Evolutionary conservation across 306 rosid genomes (phyloP).

Genomic region (Vigna reflexopilosa): DNA sequence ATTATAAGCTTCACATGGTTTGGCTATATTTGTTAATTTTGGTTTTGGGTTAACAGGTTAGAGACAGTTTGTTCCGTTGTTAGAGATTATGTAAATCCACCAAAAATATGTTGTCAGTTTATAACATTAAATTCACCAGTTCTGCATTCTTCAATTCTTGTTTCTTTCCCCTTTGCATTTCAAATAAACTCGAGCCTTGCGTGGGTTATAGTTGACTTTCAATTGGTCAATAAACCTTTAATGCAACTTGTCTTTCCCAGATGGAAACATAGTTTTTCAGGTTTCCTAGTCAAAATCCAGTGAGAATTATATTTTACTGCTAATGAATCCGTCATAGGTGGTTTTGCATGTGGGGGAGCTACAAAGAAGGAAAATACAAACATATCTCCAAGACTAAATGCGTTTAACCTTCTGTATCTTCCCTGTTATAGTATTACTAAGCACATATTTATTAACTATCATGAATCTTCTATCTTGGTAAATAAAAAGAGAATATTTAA

Average conservation of each 20-base stretch:
- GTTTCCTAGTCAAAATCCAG: conserved; percentile 20
- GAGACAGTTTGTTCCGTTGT: conserved; percentile 42
- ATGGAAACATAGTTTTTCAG: background rate
- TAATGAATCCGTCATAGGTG: conserved; percentile 42
- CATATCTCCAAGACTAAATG: conserved; percentile 37
- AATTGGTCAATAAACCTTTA: conserved; percentile 6
- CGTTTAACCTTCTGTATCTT: conserved; percentile 43
- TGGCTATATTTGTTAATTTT: conserved; percentile 50
- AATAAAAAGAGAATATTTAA: conserved; percentile 17
- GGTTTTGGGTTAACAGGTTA: conserved; percentile 43
- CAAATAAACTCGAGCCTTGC: conserved; percentile 15
- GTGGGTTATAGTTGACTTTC: conserved; percentile 25
- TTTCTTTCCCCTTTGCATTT: conserved; percentile 14
- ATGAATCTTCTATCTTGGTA: conserved; percentile 8
- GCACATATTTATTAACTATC: conserved; percentile 23
- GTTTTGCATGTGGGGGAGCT: conserved; percentile 59
- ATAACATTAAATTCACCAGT: conserved; percentile 42
- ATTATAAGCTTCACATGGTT: conserved; percentile 50
- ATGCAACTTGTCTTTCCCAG: background rate
- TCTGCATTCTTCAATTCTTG: conserved; percentile 25
- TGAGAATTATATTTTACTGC: conserved; percentile 42
- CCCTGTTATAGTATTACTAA: conserved; percentile 29
- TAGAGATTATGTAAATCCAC: conserved; percentile 61
- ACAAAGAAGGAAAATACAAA: conserved; percentile 36
- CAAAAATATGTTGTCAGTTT: conserved; percentile 46